phyloP scores from a whole-genome alignment of 78 protist genomes.

The Dictyostelium purpureum region DNA sequence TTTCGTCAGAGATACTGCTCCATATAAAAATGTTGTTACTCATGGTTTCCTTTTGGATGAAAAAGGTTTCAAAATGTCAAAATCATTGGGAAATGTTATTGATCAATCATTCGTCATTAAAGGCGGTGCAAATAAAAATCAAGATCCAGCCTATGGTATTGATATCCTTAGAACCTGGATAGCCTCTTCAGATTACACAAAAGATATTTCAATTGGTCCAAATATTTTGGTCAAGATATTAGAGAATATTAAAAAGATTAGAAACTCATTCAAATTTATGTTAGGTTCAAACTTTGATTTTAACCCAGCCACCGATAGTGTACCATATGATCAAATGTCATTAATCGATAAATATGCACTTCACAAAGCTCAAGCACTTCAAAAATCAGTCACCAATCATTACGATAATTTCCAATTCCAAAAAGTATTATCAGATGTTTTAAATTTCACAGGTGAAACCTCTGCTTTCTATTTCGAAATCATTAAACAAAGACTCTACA shows the following conservation, averaged over 20 bases:
- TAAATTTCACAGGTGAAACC: conserved; percentile 70
- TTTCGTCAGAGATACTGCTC: conserved; percentile 71
- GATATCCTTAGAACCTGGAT: conserved; percentile 95
- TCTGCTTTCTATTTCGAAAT: conserved; percentile 91
- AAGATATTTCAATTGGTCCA: conserved; percentile 87
- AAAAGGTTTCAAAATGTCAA: conserved; percentile 91
- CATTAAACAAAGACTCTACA: conserved; percentile 89
- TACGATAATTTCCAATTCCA: conserved; percentile 75
- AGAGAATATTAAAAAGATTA: conserved; percentile 30
- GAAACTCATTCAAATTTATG: conserved; percentile 15
- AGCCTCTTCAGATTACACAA: conserved; percentile 82
- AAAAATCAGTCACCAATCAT: background rate
- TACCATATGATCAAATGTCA: conserved; percentile 2
- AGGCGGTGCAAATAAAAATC: conserved; percentile 79
- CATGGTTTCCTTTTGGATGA: conserved; percentile 93
- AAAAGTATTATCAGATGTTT: conserved; percentile 7
- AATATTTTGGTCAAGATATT: conserved; percentile 21
- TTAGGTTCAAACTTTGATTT: conserved; percentile 44
- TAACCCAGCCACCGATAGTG: background rate
- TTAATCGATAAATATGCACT: conserved; percentile 51
- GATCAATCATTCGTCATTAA: conserved; percentile 83
- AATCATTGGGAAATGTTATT: conserved; percentile 93
- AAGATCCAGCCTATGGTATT: conserved; percentile 89
- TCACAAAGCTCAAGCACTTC: background rate
- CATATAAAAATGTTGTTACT: conserved; percentile 87